phyloP scores from a whole-genome alignment of 305 asterid genomes.

The Rubia tinctorum region DNA sequence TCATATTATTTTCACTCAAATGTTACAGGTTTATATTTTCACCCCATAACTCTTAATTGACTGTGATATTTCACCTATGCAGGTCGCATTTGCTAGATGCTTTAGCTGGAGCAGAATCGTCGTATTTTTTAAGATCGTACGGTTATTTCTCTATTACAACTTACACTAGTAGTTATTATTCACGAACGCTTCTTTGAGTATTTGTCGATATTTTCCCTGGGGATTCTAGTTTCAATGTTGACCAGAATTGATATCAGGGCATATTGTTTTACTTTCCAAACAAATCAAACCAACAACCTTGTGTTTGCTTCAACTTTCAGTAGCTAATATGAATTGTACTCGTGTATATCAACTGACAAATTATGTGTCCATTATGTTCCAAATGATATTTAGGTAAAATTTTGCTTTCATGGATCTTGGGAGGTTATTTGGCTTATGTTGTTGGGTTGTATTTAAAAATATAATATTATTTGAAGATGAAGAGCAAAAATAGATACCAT shows the following conservation, averaged over 20 bases:
- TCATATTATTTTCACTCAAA: background rate
- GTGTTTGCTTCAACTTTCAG: background rate
- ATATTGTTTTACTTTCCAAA: background rate
- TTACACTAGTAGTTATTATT: background rate
- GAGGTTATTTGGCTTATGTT: background rate
- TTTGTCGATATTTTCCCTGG: background rate
- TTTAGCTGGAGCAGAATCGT: slow-evolving; percentile 38
- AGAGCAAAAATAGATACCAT: background rate
- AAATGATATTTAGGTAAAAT: background rate
- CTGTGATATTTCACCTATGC: slow-evolving; percentile 24
- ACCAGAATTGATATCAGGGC: background rate
- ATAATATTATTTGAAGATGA: background rate
- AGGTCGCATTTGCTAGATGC: slow-evolving; percentile 34
- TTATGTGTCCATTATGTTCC: background rate
- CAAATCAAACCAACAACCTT: background rate
- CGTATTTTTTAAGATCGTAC: slow-evolving; percentile 42
- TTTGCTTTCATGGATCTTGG: background rate
- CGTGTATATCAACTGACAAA: background rate
- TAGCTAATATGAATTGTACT: background rate
- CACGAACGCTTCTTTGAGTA: background rate
- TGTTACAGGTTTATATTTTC: background rate
- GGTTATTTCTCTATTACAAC: slow-evolving; percentile 21
- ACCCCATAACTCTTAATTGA: background rate
- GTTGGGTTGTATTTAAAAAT: background rate
- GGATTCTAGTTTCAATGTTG: background rate